Evolutionary conservation across 768 basidiomycete species (phyloP).

Genomic region (Mrakia frigida): DNA sequence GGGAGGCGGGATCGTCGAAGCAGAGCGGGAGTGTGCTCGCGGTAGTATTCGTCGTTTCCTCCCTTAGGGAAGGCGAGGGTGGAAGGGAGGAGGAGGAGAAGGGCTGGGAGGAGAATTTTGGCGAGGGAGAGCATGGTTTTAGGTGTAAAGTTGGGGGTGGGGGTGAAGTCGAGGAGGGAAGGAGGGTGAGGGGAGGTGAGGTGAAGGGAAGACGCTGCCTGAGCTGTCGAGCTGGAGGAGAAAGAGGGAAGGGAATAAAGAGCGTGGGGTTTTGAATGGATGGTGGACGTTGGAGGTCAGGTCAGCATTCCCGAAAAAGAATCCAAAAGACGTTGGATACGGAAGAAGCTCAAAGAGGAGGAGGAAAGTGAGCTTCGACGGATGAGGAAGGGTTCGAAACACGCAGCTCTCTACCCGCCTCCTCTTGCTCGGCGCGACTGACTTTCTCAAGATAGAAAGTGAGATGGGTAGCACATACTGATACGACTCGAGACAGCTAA

Average conservation of each 20-base stretch:
- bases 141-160: not conserved
- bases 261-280: not conserved
- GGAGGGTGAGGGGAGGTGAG: not conserved
- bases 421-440: too few species aligned
- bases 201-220: not conserved
- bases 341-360: not conserved
- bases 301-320: not conserved
- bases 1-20: constrained; percentile 1
- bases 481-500: too few species aligned
- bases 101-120: not conserved
- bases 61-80: not conserved
- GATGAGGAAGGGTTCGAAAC: not conserved
- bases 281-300: constrained; percentile 1
- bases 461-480: too few species aligned
- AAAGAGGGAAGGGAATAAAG: not conserved
- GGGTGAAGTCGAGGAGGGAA: too few species aligned
- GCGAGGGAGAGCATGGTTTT: not conserved
- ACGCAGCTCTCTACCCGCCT: too few species aligned
- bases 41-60: not conserved
- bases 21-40: constrained; percentile 8
- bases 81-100: constrained; percentile 5
- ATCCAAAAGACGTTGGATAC: not conserved
- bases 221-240: constrained; percentile 5
- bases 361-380: not conserved
- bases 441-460: too few species aligned